These are phyloP conservation scores for Colletotrichum brevisporum DNA, from an alignment of 2,329 filamentous ascomycete genomes.

Conservation along the genomic window DNA sequence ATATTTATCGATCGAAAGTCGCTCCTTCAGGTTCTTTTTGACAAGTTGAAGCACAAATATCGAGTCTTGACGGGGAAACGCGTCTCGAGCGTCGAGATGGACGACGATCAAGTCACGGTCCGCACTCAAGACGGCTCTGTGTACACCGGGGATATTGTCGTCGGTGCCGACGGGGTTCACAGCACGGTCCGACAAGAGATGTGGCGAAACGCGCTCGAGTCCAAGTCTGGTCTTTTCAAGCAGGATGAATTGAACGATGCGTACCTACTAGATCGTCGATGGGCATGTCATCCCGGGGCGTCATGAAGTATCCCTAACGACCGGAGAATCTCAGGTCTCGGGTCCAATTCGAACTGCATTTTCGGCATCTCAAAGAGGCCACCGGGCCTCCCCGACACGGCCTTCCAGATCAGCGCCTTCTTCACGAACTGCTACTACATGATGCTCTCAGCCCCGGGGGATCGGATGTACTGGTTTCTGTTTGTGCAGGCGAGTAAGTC, in stretches of 20 bases:
- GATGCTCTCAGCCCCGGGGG: conserved; percentile 43
- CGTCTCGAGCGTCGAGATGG: conserved; percentile 27
- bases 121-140: conserved; percentile 47
- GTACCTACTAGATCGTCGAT: too few species aligned
- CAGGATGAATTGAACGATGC: neutral
- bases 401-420: neutral
- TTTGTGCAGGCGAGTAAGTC: conserved; percentile 48
- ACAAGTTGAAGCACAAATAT: conserved; percentile 49
- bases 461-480: conserved; percentile 52
- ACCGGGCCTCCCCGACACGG: neutral
- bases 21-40: conserved; percentile 51
- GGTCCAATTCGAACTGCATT: conserved; percentile 45
- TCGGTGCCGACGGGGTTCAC: conserved; percentile 58
- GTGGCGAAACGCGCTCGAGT: conserved; percentile 42
- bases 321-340: neutral
- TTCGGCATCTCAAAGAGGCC: conserved; percentile 53
- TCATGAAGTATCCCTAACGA: neutral
- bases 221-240: neutral
- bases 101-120: conserved; percentile 44
- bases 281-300: neutral
- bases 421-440: conserved; percentile 45
- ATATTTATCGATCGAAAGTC: conserved; percentile 53
- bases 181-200: conserved; percentile 52
- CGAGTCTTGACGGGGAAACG: conserved; percentile 36
- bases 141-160: conserved; percentile 51